Percentiles rank a stretch among this genome's conserved stretches.
Evolutionary conservation across 176 grass and related monocot genomes (phyloP).

Genomic region (Oryza nivara): DNA sequence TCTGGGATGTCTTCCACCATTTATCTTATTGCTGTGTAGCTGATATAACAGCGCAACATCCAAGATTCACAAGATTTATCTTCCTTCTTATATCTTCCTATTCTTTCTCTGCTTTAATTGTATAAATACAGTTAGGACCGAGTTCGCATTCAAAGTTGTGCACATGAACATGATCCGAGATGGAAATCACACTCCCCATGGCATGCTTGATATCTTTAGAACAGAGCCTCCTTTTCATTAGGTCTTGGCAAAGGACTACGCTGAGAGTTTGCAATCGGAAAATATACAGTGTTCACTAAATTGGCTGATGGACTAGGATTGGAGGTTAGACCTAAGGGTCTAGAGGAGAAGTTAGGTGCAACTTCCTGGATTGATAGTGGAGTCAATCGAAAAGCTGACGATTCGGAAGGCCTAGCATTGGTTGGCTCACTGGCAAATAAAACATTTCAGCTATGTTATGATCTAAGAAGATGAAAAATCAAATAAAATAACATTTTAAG

Average conservation of each 20-base stretch:
- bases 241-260: conserved; percentile 52
- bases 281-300: conserved; percentile 40
- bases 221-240: conserved; percentile 52
- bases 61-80: neutral
- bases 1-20: conserved; percentile 13
- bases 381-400: conserved; percentile 40
- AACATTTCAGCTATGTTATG: conserved; percentile 27
- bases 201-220: conserved; percentile 18
- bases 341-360: conserved; percentile 38
- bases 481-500: neutral
- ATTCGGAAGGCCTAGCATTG: conserved; percentile 47
- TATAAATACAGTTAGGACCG: neutral
- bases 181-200: neutral
- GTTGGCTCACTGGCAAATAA: conserved; percentile 48
- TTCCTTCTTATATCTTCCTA: neutral
- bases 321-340: conserved; percentile 31
- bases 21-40: neutral
- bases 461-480: conserved; percentile 41
- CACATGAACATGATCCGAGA: conserved; percentile 19
- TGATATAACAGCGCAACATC: conserved; percentile 6
- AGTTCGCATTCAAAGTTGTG: neutral
- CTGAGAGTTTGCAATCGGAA: conserved; percentile 36
- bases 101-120: conserved; percentile 14
- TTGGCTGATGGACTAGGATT: conserved; percentile 34
- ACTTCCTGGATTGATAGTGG: conserved; percentile 54